Base-by-base conservation (phyloP, 768 basidiomycete genomes). In the Tephrocybe rancida region DNA sequence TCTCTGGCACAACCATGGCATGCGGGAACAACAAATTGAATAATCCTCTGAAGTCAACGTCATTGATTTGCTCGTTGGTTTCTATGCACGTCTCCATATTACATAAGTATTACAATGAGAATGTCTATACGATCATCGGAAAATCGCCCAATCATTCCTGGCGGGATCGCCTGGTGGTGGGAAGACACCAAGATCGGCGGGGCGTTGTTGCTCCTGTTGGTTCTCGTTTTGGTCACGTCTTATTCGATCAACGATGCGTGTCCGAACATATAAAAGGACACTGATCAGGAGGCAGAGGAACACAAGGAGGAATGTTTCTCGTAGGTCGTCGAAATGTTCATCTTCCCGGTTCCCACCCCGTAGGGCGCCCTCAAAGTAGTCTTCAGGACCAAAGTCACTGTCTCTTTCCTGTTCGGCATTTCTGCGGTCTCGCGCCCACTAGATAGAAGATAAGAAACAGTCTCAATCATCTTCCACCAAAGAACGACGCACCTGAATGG, bases 401-500 rank as follows among this genome's bases (percentile, higher is more conserved):
- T 91, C 88, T 22, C 84, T 81, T 25, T 89, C 89, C 50, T 80
- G 80, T 56, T 90, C 90, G 2, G 83, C 84, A 46, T 83, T 83
- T 58, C 87, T 77, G 41, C 87, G 81, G 9, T 90, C 87, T 52
- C 86, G 77, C 24, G 90, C 90, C 88, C 90, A 94, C 86, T 91
- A 42, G 13, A 26, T 9, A 14, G 32, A 35, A 25, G 22, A 18
- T 49, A 37, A 35, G 13, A n/a, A 14, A 37, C 29, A 37, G 21
- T 19, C 39, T 35, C 48, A n/a, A 29, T 6, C 25, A 27, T 42
- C 26, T 44, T 41, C 16, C 21, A 19, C 6, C 16, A n/a, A 11
- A 39, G 13, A 46, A 48, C 5, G 8, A 66, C 79, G 38, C 35
- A 84, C 89, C 77, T 89, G 83, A 34, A 92, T 81, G 1, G 82